Conservation (phyloP, 345 rosid genomes). For the Dimocarpus longan region DNA sequence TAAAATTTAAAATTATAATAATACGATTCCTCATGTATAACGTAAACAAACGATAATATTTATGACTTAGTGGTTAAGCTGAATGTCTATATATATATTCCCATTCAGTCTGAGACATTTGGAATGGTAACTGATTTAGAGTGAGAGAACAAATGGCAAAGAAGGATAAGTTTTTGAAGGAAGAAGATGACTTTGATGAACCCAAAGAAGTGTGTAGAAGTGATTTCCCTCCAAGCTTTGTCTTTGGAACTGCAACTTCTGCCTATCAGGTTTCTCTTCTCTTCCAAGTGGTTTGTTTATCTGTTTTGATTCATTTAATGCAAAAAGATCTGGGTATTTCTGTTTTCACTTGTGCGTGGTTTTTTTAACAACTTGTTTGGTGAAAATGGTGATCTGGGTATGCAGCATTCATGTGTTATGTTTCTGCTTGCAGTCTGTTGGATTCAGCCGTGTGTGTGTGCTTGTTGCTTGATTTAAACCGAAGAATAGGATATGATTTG, state of each 20-base stretch:
- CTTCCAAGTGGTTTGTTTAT: background rate
- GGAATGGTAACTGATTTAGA: no score
- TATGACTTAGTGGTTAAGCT: no score
- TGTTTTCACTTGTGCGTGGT: background rate
- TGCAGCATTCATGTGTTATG: background rate
- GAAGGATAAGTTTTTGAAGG: constrained; percentile 33
- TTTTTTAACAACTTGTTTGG: background rate
- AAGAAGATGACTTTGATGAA: background rate
- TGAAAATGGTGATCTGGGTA: background rate
- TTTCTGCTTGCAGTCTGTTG: background rate
- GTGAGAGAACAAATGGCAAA: constrained; percentile 27
- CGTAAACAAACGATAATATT: no score
- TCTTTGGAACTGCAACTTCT: constrained; percentile 69
- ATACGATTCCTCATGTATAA: no score
- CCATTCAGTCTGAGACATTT: no score
- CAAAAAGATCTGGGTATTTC: constrained; percentile 6
- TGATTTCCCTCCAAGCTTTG: constrained; percentile 55
- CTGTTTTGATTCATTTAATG: background rate
- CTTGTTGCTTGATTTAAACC: background rate
- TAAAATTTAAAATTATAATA: no score
- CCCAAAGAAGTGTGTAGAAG: constrained; percentile 28
- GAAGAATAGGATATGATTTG: background rate
- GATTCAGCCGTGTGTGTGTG: no score
- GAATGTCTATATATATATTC: no score
- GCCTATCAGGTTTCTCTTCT: constrained; percentile 50